Percentiles rank a stretch among this genome's conserved stretches.
Evolutionary conservation across 1,139 yeast species (phyloP).

Genomic region (Suhomyces panamericanus): DNA sequence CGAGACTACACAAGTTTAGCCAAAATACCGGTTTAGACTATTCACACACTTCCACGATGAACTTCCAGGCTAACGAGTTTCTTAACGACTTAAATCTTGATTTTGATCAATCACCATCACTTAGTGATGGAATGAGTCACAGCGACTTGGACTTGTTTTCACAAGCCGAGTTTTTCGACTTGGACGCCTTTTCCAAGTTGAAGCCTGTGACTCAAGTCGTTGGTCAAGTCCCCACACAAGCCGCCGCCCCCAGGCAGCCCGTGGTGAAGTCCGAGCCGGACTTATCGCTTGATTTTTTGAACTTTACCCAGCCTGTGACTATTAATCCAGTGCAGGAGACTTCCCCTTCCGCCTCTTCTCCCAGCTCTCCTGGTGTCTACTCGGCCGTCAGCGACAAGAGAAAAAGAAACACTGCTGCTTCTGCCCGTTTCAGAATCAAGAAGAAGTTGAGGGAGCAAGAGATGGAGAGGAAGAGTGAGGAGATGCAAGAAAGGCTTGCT

Average conservation of each 20-base stretch:
- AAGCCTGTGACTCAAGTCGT: slow-evolving; percentile 16
- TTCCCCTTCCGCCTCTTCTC: slow-evolving; percentile 5
- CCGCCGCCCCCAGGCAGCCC: slow-evolving; percentile 1
- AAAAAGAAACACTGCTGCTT: slow-evolving; percentile 76
- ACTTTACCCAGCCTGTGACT: slow-evolving; percentile 7
- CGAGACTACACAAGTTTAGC: neutral
- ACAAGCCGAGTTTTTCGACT: slow-evolving; percentile 48
- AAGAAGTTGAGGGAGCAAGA: slow-evolving; percentile 83
- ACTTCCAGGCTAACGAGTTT: slow-evolving; percentile 47
- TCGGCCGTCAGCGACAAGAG: slow-evolving; percentile 49
- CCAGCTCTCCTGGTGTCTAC: slow-evolving; percentile 13
- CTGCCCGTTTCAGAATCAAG: slow-evolving; percentile 77
- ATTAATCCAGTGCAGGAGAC: slow-evolving; percentile 5
- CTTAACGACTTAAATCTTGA: slow-evolving; percentile 43
- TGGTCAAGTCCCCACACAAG: slow-evolving; percentile 9
- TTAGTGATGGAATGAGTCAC: slow-evolving; percentile 18
- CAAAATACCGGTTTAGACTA: neutral
- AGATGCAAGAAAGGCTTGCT: slow-evolving; percentile 42
- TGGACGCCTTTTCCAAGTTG: slow-evolving; percentile 42
- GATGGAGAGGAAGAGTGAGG: slow-evolving; percentile 54
- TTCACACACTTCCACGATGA: slow-evolving; percentile 25
- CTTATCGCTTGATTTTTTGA: slow-evolving; percentile 11
- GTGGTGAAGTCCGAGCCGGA: slow-evolving; percentile 15
- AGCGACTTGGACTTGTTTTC: slow-evolving; percentile 47
- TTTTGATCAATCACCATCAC: slow-evolving; percentile 23